Evolutionary conservation across 2,329 filamentous ascomycete species (phyloP).

Genomic region (Tolypocladium tropicale): DNA sequence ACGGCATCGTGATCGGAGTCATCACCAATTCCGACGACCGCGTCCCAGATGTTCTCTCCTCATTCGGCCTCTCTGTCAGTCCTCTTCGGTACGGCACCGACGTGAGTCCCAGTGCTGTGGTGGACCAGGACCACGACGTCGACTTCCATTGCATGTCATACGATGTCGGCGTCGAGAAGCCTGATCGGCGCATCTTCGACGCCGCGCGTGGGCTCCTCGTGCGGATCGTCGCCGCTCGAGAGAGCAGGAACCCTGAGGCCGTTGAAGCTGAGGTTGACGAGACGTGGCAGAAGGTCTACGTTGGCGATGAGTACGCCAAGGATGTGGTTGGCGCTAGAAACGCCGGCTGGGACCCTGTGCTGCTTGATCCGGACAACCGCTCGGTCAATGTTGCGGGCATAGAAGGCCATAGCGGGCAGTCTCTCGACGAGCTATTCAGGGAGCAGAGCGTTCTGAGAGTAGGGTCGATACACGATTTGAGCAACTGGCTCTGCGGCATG

Average conservation of each 20-base stretch:
- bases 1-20: not conserved
- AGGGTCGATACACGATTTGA: not conserved
- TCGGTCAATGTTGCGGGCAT: not conserved
- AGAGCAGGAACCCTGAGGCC: not conserved
- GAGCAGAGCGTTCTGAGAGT: not conserved
- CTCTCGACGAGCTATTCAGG: not conserved
- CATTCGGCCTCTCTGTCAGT: not conserved
- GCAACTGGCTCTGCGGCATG: not conserved
- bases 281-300: not conserved
- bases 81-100: not conserved
- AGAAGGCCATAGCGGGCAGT: not conserved
- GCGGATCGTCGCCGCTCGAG: not conserved
- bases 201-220: not conserved
- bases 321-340: not conserved
- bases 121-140: not conserved
- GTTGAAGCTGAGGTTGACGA: not conserved
- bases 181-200: not conserved
- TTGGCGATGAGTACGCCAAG: not conserved
- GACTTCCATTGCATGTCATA: not conserved
- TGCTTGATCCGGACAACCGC: not conserved
- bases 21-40: not conserved
- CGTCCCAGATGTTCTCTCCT: not conserved
- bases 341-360: not conserved
- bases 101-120: not conserved
- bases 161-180: not conserved